These are phyloP conservation scores for Xenosphaeropsis pyriputrescens DNA, from an alignment of 2,329 filamentous ascomycete genomes.

Conservation along the genomic window DNA sequence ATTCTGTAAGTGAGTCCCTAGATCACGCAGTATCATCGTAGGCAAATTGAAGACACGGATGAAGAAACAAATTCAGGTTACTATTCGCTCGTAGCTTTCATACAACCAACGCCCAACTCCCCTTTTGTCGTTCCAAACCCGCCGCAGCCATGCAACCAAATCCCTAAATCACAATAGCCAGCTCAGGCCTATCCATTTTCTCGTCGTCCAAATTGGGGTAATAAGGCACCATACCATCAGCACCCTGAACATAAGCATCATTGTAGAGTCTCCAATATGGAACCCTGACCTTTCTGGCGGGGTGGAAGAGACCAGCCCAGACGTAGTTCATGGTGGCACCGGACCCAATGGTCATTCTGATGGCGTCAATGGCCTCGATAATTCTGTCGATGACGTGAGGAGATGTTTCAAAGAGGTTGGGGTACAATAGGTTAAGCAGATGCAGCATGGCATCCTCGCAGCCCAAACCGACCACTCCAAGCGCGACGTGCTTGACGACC, in stretches of 20 bases:
- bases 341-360: conserved; percentile 83
- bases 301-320: conserved; percentile 95
- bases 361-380: conserved; percentile 91
- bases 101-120: too few relatives aligned
- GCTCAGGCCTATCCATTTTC: conserved; percentile 61
- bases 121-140: too few relatives aligned
- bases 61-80: too few relatives aligned
- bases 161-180: conserved; percentile 63
- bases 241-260: conserved; percentile 85
- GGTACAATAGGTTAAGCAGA: conserved; percentile 87
- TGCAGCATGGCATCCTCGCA: conserved; percentile 99
- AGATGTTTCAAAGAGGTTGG: conserved; percentile 94
- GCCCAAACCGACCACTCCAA: conserved; percentile 92
- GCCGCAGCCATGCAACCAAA: not conserved
- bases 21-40: too few relatives aligned
- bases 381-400: conserved; percentile 98
- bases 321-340: conserved; percentile 95
- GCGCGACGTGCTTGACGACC: conserved; percentile 93
- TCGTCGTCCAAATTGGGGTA: conserved; percentile 82
- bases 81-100: too few relatives aligned
- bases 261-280: conserved; percentile 98
- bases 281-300: conserved; percentile 81
- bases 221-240: conserved; percentile 92
- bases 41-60: too few relatives aligned
- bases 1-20: too few relatives aligned